Evolutionary conservation across 768 basidiomycete species (phyloP).

Genomic region (Leccinum longicurvipes): DNA sequence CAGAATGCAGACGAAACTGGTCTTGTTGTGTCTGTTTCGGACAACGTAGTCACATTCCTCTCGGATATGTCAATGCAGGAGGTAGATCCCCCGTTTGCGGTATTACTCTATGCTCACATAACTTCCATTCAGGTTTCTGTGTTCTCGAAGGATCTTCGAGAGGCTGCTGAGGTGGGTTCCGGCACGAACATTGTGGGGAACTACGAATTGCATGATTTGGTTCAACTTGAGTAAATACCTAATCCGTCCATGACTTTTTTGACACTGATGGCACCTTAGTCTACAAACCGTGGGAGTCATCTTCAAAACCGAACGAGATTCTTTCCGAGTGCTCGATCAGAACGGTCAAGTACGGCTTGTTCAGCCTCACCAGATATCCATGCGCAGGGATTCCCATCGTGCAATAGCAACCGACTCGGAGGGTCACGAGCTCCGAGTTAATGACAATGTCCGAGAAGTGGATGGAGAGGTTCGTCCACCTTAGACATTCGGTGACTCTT

Average conservation of each 20-base stretch:
- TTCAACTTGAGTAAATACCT: constrained; percentile 85
- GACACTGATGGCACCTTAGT: constrained; percentile 40
- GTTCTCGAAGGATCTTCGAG: constrained; percentile 94
- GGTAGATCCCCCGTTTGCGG: constrained; percentile 39
- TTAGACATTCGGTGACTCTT: not conserved
- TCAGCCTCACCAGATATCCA: constrained; percentile 91
- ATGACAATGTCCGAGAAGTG: constrained; percentile 91
- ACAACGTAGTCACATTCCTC: constrained; percentile 90
- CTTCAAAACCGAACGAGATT: constrained; percentile 93
- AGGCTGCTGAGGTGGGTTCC: constrained; percentile 96
- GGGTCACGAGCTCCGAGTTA: constrained; percentile 79
- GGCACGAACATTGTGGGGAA: constrained; percentile 87
- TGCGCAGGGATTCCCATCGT: constrained; percentile 76
- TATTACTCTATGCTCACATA: constrained; percentile 3
- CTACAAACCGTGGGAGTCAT: constrained; percentile 94
- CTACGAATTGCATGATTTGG: constrained; percentile 94
- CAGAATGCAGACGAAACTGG: constrained; percentile 95
- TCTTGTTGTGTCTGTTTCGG: constrained; percentile 87
- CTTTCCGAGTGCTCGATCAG: constrained; percentile 95
- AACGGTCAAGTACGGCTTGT: constrained; percentile 86
- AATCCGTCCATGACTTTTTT: not conserved
- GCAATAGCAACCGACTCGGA: constrained; percentile 89
- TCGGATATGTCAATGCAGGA: constrained; percentile 98
- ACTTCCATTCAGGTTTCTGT: constrained; percentile 71
- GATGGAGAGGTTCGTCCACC: constrained; percentile 70